Conservation (phyloP, 768 basidiomycete genomes). For the Tylopilus felleus region DNA sequence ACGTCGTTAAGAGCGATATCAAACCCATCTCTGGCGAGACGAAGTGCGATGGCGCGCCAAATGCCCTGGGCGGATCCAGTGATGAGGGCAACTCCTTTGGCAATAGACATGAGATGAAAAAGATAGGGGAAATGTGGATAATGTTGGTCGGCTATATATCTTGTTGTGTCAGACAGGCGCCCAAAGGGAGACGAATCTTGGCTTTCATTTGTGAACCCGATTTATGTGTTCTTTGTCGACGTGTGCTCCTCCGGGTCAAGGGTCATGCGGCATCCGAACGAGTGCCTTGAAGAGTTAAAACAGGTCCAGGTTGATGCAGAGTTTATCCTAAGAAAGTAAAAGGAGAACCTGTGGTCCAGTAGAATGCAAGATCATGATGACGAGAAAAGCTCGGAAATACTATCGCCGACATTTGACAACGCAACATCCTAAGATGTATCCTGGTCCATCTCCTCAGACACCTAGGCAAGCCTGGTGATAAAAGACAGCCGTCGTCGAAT, state of each 20-base stretch:
- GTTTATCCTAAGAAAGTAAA: neutral
- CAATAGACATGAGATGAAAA: conserved; percentile 15
- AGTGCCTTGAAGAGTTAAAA: neutral
- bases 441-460: too few relatives aligned
- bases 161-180: neutral
- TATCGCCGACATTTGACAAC: neutral
- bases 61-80: conserved; percentile 33
- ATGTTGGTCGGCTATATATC: neutral
- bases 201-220: neutral
- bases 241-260: neutral
- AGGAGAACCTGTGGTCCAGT: neutral
- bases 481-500: too few relatives aligned
- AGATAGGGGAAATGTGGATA: neutral
- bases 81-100: conserved; percentile 33
- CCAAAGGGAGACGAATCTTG: neutral
- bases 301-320: neutral
- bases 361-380: neutral
- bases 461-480: too few relatives aligned
- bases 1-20: conserved; percentile 33
- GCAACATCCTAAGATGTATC: too few relatives aligned
- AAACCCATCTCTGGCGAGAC: conserved; percentile 33
- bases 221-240: neutral
- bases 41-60: conserved; percentile 32
- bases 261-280: neutral
- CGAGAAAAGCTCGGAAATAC: neutral